Percentiles rank a stretch among this genome's conserved stretches.
Conservation (phyloP, 441 rosid genomes). For the Euphorbia neoarborescens region DNA sequence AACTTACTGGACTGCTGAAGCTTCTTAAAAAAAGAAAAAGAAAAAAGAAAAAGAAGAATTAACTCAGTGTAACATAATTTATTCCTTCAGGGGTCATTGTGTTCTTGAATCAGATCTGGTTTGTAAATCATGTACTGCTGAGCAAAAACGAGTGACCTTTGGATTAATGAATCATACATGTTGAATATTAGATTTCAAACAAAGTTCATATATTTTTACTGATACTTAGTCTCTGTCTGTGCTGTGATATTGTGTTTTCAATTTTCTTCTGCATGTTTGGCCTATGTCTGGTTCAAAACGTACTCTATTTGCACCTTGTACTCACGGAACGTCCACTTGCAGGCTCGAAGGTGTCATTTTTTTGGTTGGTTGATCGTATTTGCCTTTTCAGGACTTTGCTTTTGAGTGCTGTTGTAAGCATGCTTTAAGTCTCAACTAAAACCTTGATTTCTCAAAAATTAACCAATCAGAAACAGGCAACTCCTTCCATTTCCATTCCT, state of each 20-base stretch:
- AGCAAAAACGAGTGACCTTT: not conserved
- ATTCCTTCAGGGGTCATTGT: not conserved
- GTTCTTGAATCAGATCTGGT: constrained; percentile 4
- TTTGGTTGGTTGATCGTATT: not conserved
- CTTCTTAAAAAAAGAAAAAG: constrained; percentile 27
- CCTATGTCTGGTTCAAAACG: too few relatives aligned
- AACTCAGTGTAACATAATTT: not conserved
- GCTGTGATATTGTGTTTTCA: too few relatives aligned
- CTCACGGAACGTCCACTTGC: too few relatives aligned
- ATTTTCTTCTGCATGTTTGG: too few relatives aligned
- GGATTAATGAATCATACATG: not conserved
- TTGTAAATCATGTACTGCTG: not conserved
- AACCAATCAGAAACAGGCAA: not conserved
- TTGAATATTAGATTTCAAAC: not conserved
- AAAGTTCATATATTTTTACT: too few relatives aligned
- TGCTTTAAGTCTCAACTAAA: not conserved
- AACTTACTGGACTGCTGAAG: constrained; percentile 75
- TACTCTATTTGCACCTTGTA: too few relatives aligned
- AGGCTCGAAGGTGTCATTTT: too few relatives aligned
- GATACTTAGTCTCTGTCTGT: too few relatives aligned
- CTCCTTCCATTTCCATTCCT: not conserved
- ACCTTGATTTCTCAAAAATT: not conserved
- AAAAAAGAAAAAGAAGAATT: constrained; percentile 27
- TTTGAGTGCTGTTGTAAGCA: not conserved
- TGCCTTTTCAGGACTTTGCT: not conserved